Evolutionary conservation across 192 early-diverging fungal species (phyloP).

Genomic region (Coemansia sp.): DNA sequence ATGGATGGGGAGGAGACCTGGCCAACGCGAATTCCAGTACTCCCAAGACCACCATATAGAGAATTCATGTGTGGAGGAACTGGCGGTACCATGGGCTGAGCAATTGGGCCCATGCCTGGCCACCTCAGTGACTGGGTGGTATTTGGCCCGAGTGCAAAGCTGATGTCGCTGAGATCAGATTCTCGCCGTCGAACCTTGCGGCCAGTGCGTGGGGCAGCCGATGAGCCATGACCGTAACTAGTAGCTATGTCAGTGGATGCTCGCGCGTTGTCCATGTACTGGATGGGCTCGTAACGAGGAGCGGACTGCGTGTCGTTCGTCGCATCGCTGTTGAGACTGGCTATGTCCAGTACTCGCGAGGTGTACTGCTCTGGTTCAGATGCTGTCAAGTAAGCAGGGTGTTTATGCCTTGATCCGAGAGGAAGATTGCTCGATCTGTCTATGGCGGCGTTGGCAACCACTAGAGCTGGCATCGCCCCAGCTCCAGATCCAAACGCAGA

Average conservation of each 20-base stretch:
- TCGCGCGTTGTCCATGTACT: constrained; percentile 22
- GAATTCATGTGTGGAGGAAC: constrained; percentile 33
- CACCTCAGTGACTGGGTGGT: not conserved
- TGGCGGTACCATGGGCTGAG: constrained; percentile 33
- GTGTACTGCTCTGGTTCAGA: not conserved
- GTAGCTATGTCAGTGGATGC: constrained; percentile 15
- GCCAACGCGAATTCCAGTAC: constrained; percentile 33
- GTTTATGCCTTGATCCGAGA: not conserved
- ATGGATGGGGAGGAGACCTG: constrained; percentile 13
- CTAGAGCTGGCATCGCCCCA: not conserved
- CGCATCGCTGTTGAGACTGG: constrained; percentile 18
- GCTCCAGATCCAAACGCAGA: too few relatives aligned
- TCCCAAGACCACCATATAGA: constrained; percentile 36
- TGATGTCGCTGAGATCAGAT: constrained; percentile 29
- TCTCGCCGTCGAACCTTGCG: not conserved
- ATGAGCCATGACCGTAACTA: not conserved
- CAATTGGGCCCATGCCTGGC: constrained; percentile 8
- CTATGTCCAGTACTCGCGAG: not conserved
- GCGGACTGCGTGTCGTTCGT: constrained; percentile 30
- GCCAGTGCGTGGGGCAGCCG: not conserved
- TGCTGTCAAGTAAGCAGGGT: not conserved
- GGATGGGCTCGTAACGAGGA: constrained; percentile 19
- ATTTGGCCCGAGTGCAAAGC: constrained; percentile 5
- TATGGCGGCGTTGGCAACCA: not conserved
- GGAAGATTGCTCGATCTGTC: not conserved